These are phyloP conservation scores for Jaminaea rosea DNA, from an alignment of 1,284 basidiomycete genomes.

Conservation along the genomic window DNA sequence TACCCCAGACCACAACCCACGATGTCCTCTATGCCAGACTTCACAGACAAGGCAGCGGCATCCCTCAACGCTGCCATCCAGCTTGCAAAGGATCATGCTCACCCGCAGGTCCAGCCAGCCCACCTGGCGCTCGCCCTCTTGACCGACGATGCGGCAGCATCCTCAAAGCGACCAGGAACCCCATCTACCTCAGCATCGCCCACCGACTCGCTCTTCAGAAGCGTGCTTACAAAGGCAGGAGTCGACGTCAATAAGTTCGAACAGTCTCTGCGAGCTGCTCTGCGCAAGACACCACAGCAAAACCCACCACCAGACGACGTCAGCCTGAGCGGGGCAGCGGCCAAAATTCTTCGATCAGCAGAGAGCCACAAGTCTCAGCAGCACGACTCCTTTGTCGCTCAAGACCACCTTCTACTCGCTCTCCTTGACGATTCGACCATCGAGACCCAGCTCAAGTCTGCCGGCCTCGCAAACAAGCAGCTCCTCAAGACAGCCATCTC, in stretches of 20 bases:
- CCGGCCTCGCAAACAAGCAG: constrained; percentile 60
- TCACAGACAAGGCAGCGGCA: constrained; percentile 69
- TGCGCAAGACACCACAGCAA: constrained; percentile 43
- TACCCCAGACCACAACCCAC: no score
- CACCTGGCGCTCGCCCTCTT: constrained; percentile 70
- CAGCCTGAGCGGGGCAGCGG: constrained; percentile 22
- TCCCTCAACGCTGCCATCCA: constrained; percentile 63
- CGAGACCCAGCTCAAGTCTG: constrained; percentile 62
- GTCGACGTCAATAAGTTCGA: constrained; percentile 55
- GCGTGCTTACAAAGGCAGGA: constrained; percentile 67
- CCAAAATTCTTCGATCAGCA: constrained; percentile 39
- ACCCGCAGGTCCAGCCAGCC: constrained; percentile 61
- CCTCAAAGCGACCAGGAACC: constrained; percentile 12
- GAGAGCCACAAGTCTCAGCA: constrained; percentile 43
- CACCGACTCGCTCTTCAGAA: constrained; percentile 60
- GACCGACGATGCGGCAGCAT: constrained; percentile 46
- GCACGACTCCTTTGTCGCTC: constrained; percentile 84
- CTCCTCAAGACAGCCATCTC: constrained; percentile 70
- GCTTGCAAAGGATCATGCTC: constrained; percentile 70
- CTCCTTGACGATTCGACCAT: constrained; percentile 66
- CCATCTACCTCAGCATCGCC: constrained; percentile 36
- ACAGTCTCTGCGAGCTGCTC: constrained; percentile 24
- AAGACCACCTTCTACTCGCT: constrained; percentile 71
- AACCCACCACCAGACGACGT: constrained; percentile 40
- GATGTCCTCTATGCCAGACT: constrained; percentile 51